Conservation (phyloP, 257 asterid species). For the Capsicum pubescens region DNA sequence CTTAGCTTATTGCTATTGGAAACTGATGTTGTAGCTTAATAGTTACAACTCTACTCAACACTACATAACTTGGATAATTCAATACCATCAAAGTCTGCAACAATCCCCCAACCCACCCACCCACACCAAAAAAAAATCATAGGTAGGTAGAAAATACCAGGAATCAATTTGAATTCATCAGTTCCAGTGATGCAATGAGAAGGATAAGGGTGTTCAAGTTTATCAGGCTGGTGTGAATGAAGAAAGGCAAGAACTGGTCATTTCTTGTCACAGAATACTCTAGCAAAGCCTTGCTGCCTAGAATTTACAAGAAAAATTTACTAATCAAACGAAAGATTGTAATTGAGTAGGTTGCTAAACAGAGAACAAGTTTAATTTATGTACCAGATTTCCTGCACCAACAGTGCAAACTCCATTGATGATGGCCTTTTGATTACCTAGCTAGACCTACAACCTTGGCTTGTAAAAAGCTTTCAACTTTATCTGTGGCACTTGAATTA, state of each 20-base stretch:
- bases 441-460: too few species aligned
- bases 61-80: not conserved
- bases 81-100: too few species aligned
- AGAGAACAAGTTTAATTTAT: not conserved
- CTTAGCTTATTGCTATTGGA: not conserved
- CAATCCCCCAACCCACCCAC: too few species aligned
- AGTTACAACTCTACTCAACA: not conserved
- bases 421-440: too few species aligned
- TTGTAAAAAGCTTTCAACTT: too few species aligned
- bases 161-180: constrained; percentile 67
- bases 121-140: too few species aligned
- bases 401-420: constrained; percentile 82
- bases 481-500: too few species aligned
- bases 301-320: not conserved
- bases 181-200: constrained; percentile 66
- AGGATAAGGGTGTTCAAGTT: constrained; percentile 73
- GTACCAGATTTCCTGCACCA: constrained; percentile 74
- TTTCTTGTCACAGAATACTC: constrained; percentile 54
- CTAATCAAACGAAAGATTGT: not conserved
- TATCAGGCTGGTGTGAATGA: constrained; percentile 64
- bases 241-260: constrained; percentile 73
- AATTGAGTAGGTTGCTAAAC: not conserved
- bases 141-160: constrained; percentile 45
- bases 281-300: constrained; percentile 64
- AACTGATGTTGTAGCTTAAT: not conserved